Evolutionary conservation across 1,139 yeast species (phyloP), one percentile per base, ranked within the genome.

Genomic region (Chernovozyma aurita): DNA sequence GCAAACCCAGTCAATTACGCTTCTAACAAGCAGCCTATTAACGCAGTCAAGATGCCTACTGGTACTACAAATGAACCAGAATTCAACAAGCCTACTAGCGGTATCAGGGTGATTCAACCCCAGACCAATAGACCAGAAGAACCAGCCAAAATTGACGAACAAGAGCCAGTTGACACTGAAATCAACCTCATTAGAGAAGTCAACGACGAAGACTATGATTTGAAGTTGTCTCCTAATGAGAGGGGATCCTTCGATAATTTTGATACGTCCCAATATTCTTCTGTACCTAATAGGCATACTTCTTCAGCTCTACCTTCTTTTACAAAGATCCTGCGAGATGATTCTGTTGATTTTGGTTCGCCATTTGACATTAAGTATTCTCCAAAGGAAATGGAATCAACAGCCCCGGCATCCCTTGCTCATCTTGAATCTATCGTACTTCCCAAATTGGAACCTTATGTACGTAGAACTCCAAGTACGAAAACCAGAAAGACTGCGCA

Each of bases 341-440:
- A 16, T 16, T 13, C 28, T 18, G 15, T 12, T 16, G 34, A 15
- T 16, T 34, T 34, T 28, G 37, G 37, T 6, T 34, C 37, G 4
- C 37, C 37, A n/a, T 31, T 34, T 20, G 30, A 31, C 8, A 20
- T 34, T 5, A 15, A 21, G 16, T 34, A 31, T 22, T 25, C 35
- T 5, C 37, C 37, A 18, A 24, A 24, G 28, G 36, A 34, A 34
- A 11, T 26, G 29, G 9, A 20, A 7, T 20, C 22, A 6, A 20
- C 6, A 20, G 8, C 22, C 6, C 22, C 22, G 9, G 8, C 6
- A 20, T 20, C 22, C 6, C 6, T 7, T 20, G 22, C 6, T 7
- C 6, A 7, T 9, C 9, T 20, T 9, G 22, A 20, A 20, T 20
- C 22, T 6, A 20, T 20, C 6, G 22, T 20, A 7, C 22, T 20